phyloP scores from a whole-genome alignment of 257 asterid genomes.

The Solanum microdontum region DNA sequence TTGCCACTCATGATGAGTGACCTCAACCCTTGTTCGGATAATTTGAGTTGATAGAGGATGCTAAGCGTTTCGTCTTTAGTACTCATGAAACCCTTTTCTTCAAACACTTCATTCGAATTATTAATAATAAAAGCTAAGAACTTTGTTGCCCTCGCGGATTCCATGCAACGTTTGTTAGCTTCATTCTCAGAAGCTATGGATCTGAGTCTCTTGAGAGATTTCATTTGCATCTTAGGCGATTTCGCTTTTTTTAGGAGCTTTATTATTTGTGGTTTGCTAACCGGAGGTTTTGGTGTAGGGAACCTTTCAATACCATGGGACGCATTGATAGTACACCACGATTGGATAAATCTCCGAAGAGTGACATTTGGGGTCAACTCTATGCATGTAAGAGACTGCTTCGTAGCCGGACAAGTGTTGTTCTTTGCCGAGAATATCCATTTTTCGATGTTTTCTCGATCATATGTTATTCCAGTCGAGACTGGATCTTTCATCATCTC shows the following conservation, averaged over 20 bases:
- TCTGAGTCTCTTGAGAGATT: constrained; percentile 32
- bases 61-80: constrained; percentile 42
- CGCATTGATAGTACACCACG: constrained; percentile 51
- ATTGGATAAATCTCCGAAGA: too few relatives aligned
- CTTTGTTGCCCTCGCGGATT: constrained; percentile 39
- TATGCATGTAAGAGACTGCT: too few relatives aligned
- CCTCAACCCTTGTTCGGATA: constrained; percentile 41
- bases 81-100: constrained; percentile 1
- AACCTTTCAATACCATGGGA: constrained; percentile 49
- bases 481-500: constrained; percentile 87
- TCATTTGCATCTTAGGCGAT: constrained; percentile 24
- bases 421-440: constrained; percentile 35
- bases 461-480: constrained; percentile 76
- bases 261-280: constrained; percentile 35
- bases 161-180: constrained; percentile 55
- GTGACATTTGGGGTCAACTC: too few relatives aligned
- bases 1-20: constrained; percentile 9
- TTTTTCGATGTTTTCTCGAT: constrained; percentile 60
- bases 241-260: constrained; percentile 37
- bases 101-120: not conserved
- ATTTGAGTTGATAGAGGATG: constrained; percentile 36
- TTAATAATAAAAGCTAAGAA: constrained; percentile 37
- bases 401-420: too few relatives aligned
- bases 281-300: constrained; percentile 71
- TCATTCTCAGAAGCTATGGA: constrained; percentile 53